phyloP scores from a whole-genome alignment of 1,139 yeast genomes.

The Pichia sp. region DNA sequence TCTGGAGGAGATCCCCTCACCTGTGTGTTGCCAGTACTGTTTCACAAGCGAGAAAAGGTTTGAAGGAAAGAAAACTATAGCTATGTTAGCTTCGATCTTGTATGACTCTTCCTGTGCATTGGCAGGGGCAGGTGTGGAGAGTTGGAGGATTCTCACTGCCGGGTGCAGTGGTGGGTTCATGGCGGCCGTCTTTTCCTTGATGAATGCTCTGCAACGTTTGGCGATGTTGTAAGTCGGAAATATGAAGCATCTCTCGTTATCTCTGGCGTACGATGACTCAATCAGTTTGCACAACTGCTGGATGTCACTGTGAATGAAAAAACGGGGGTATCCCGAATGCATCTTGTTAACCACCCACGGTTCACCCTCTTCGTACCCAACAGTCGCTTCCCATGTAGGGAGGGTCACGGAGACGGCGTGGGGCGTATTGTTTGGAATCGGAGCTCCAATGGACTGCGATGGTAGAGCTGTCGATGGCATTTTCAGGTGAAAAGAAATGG shows the following conservation, averaged over 20 bases:
- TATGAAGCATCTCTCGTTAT: constrained; percentile 65
- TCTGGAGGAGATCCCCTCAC: constrained; percentile 90
- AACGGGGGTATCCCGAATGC: constrained; percentile 87
- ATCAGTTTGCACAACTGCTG: constrained; percentile 52
- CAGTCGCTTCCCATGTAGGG: constrained; percentile 91
- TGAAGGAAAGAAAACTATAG: constrained; percentile 70
- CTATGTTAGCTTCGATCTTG: constrained; percentile 61
- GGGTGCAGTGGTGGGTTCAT: constrained; percentile 27
- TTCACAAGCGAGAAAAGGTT: constrained; percentile 60
- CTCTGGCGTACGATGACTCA: constrained; percentile 66
- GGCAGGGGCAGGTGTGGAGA: constrained; percentile 67
- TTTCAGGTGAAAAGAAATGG: background rate
- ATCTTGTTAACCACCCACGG: constrained; percentile 76
- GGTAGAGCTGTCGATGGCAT: constrained; percentile 17
- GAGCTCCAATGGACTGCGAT: constrained; percentile 58
- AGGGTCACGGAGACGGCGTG: constrained; percentile 93
- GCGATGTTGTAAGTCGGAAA: constrained; percentile 80
- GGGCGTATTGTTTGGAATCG: constrained; percentile 82
- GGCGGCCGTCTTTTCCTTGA: constrained; percentile 37
- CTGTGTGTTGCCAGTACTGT: constrained; percentile 94
- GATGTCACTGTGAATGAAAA: constrained; percentile 72
- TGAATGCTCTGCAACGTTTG: constrained; percentile 77
- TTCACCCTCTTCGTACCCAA: constrained; percentile 88
- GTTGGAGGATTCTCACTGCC: constrained; percentile 65
- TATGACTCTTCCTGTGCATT: constrained; percentile 55